Percentiles rank a stretch among this genome's conserved stretches.
Evolutionary conservation across 1,284 basidiomycete genomes (phyloP).

Genomic region (Microbotryum scabiosae): DNA sequence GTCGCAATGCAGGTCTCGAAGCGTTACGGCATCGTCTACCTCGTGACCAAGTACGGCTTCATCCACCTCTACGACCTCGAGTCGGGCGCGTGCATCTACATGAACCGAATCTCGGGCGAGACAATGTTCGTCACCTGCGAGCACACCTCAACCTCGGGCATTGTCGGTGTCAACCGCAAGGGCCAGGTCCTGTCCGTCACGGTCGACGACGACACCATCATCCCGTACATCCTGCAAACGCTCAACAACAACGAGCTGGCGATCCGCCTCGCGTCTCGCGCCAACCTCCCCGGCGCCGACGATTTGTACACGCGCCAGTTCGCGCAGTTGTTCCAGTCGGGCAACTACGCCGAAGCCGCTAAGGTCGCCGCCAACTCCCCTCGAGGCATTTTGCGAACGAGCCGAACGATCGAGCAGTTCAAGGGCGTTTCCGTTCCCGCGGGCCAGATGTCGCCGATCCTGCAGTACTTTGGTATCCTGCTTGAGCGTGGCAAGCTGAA

Average conservation of each 20-base stretch:
- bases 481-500: constrained; percentile 97
- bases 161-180: constrained; percentile 99
- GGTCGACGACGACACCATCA: constrained; percentile 90
- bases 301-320: constrained; percentile 96
- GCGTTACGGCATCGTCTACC: constrained; percentile 93
- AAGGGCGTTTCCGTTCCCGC: constrained; percentile 86
- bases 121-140: constrained; percentile 99
- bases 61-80: constrained; percentile 99
- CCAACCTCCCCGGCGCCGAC: constrained; percentile 95
- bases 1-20: constrained; percentile 98
- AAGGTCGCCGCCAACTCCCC: constrained; percentile 98
- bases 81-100: constrained; percentile 97
- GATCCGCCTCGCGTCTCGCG: constrained; percentile 94
- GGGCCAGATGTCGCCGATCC: constrained; percentile 87
- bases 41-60: constrained; percentile 98
- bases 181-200: constrained; percentile 93
- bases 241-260: constrained; percentile 97
- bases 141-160: constrained; percentile 87
- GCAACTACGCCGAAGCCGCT: constrained; percentile 91
- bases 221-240: constrained; percentile 85
- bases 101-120: constrained; percentile 99
- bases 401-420: constrained; percentile 95
- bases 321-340: constrained; percentile 80
- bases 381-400: constrained; percentile 87
- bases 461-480: constrained; percentile 97